phyloP scores from a whole-genome alignment of 441 rosid genomes.

The Gossypium trilobum region DNA sequence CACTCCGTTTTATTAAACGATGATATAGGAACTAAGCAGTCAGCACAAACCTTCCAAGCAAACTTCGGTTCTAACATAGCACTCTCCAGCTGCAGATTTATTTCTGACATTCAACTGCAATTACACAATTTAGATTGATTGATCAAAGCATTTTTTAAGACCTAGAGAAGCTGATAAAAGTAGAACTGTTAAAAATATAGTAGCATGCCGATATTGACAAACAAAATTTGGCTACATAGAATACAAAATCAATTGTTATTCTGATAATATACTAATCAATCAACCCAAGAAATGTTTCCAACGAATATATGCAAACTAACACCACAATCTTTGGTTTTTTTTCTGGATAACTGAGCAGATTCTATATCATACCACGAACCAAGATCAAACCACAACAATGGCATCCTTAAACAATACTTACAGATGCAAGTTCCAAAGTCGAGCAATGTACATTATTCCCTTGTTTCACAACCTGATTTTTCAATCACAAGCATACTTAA shows the following conservation, averaged over 20 bases:
- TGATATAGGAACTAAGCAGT: neutral
- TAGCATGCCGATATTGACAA: slow-evolving; percentile 6
- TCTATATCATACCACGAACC: slow-evolving; percentile 4
- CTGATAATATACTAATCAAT: neutral
- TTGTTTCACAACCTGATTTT: slow-evolving; percentile 67
- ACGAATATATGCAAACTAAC: neutral
- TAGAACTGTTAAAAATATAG: slow-evolving; percentile 6
- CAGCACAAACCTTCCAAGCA: slow-evolving; percentile 79
- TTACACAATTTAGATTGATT: slow-evolving; percentile 17
- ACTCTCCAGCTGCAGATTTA: slow-evolving; percentile 89
- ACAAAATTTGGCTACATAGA: slow-evolving; percentile 6
- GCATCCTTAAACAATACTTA: slow-evolving; percentile 34
- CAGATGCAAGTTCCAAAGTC: slow-evolving; percentile 90
- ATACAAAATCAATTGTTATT: neutral
- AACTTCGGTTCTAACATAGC: slow-evolving; percentile 81
- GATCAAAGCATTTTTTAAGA: slow-evolving; percentile 16
- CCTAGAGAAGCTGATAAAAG: slow-evolving; percentile 8
- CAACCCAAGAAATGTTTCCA: neutral
- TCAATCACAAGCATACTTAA: slow-evolving; percentile 19
- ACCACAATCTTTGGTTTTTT: neutral
- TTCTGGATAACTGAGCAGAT: neutral
- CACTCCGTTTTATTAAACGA: neutral
- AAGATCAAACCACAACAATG: slow-evolving; percentile 7
- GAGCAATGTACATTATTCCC: slow-evolving; percentile 92
- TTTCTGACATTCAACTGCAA: slow-evolving; percentile 90